These are phyloP conservation scores for Rhizopus delemar DNA, from an alignment of 371 early-diverging fungal species.

Conservation along the genomic window DNA sequence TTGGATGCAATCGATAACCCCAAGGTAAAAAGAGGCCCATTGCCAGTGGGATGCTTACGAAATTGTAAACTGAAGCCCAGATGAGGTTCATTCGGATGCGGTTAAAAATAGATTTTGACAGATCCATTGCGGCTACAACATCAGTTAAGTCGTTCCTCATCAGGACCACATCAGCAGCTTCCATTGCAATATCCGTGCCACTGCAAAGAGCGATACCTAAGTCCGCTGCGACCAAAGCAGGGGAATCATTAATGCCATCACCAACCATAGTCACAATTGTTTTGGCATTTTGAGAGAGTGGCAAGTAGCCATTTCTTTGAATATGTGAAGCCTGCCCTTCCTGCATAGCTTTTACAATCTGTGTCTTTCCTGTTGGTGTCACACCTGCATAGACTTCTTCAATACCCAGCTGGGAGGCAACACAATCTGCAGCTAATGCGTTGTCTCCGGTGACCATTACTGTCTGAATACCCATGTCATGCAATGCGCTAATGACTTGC, in stretches of 20 bases:
- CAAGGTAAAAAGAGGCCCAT: constrained; percentile 89
- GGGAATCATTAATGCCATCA: constrained; percentile 98
- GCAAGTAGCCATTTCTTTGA: constrained; percentile 8
- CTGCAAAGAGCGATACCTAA: constrained; percentile 74
- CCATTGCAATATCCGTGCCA: constrained; percentile 17
- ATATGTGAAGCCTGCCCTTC: not conserved
- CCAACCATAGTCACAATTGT: constrained; percentile 17
- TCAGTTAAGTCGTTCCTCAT: constrained; percentile 81
- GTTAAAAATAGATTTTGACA: constrained; percentile 78
- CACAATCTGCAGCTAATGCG: constrained; percentile 69
- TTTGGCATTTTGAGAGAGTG: not conserved
- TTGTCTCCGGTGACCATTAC: constrained; percentile 95
- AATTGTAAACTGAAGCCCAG: constrained; percentile 88
- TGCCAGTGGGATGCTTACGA: constrained; percentile 89
- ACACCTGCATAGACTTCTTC: constrained; percentile 84
- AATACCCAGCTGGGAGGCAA: constrained; percentile 73
- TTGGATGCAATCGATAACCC: constrained; percentile 82
- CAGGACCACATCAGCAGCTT: constrained; percentile 48
- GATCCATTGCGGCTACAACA: constrained; percentile 82
- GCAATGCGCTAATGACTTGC: constrained; percentile 68
- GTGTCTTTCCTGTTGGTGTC: constrained; percentile 84
- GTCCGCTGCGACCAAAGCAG: constrained; percentile 88
- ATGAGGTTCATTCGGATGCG: constrained; percentile 82
- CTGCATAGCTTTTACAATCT: constrained; percentile 68
- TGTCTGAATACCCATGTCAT: constrained; percentile 71